A percentile compares a stretch with the other conserved stretches of the same genome.
Conservation (phyloP, 345 rosid genomes). For the Theobroma cacao region DNA sequence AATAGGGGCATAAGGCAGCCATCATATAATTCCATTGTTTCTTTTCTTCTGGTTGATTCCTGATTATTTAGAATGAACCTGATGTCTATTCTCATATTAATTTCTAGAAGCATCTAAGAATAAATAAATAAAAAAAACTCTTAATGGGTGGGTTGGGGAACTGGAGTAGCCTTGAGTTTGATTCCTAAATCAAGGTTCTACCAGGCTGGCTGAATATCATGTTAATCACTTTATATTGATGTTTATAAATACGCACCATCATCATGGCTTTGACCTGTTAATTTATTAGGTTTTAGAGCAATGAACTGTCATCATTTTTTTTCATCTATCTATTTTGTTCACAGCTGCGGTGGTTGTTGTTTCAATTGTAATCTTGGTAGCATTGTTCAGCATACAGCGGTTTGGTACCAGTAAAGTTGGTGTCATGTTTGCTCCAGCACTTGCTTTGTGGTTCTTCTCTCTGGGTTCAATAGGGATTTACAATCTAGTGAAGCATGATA, state of each 20-base stretch:
- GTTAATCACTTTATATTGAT: not conserved
- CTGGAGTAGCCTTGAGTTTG: not conserved
- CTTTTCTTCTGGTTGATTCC: not conserved
- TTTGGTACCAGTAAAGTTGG: constrained; percentile 95
- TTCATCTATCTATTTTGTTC: constrained; percentile 17
- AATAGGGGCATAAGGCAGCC: not conserved
- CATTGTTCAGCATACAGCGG: constrained; percentile 79
- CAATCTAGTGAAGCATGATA: constrained; percentile 61
- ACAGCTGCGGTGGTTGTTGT: constrained; percentile 74
- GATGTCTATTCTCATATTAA: not conserved
- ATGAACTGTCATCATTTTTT: not conserved
- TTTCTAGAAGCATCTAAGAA: not conserved
- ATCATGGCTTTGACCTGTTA: not conserved
- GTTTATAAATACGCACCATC: not conserved
- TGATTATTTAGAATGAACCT: not conserved
- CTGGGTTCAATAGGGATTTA: constrained; percentile 82
- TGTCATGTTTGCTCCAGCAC: constrained; percentile 80
- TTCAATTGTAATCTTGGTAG: constrained; percentile 64
- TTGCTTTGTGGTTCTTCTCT: constrained; percentile 88
- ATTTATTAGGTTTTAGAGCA: not conserved
- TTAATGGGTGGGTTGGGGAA: not conserved
- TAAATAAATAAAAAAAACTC: not conserved
- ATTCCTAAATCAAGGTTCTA: not conserved
- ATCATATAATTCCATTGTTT: not conserved
- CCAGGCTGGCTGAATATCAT: not conserved